These are phyloP conservation scores for Pugionium dolabratum DNA, from an alignment of 345 rosid genomes.

Conservation along the genomic window DNA sequence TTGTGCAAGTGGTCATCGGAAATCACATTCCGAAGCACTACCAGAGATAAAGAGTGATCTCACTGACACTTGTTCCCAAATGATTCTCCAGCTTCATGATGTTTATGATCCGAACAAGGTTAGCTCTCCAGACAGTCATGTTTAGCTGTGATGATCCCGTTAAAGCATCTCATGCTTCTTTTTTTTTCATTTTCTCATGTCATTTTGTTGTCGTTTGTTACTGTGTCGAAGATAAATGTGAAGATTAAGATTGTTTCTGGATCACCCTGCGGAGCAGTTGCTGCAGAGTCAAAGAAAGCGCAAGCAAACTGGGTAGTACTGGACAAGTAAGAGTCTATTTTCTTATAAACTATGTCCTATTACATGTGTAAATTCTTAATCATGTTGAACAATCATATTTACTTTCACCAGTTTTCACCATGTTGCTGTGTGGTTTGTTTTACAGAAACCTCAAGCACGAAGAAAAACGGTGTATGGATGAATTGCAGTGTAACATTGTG, in stretches of 20 bases:
- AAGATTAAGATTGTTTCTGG: conserved; percentile 94
- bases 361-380: neutral
- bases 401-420: conserved; percentile 9
- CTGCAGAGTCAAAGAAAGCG: conserved; percentile 83
- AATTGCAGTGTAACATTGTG: conserved; percentile 95
- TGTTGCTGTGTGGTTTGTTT: conserved; percentile 22
- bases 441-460: conserved; percentile 81
- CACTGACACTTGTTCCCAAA: conserved; percentile 90
- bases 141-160: conserved; percentile 2
- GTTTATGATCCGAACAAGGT: conserved; percentile 98
- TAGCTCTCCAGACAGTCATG: neutral
- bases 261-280: conserved; percentile 84
- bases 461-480: conserved; percentile 91
- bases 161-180: neutral
- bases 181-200: neutral
- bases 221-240: conserved; percentile 68
- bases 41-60: conserved; percentile 77
- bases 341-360: neutral
- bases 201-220: conserved; percentile 24
- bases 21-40: conserved; percentile 69
- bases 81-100: conserved; percentile 98
- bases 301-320: conserved; percentile 96
- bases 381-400: neutral
- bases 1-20: conserved; percentile 82
- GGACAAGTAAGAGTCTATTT: conserved; percentile 68